Evolutionary conservation across 306 rosid species (phyloP).

Genomic region (Geum urbanum): DNA sequence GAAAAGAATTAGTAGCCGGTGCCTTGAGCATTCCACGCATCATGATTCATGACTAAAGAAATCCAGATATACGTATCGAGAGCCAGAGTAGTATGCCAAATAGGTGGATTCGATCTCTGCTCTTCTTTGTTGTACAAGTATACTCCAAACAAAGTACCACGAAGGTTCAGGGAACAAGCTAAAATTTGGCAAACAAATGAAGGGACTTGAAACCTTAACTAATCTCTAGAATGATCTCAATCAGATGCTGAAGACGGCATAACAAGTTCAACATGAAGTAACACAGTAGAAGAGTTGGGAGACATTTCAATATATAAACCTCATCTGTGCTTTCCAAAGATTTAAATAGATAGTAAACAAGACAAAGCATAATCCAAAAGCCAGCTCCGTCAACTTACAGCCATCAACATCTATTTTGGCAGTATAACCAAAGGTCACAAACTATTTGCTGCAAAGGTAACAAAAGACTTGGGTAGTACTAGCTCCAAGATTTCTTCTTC

Average conservation of each 20-base stretch:
- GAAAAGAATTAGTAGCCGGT: no score
- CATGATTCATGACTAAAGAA: background rate
- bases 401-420: constrained; percentile 35
- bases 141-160: background rate
- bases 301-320: constrained; percentile 27
- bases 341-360: constrained; percentile 37
- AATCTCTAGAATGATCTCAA: background rate
- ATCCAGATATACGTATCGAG: no score
- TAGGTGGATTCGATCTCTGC: background rate
- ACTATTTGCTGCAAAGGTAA: constrained; percentile 37
- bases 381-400: constrained; percentile 42
- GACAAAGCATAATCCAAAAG: constrained; percentile 47
- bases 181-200: background rate
- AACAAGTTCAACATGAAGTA: background rate
- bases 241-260: background rate
- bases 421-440: constrained; percentile 41
- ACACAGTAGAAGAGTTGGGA: constrained; percentile 6
- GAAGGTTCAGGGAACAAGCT: background rate
- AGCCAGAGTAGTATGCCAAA: background rate
- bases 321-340: constrained; percentile 35
- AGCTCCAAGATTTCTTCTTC: constrained; percentile 47
- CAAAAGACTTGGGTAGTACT: constrained; percentile 36
- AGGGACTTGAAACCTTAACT: background rate
- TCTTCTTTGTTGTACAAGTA: background rate
- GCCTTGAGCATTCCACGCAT: background rate